Base-by-base conservation (phyloP, 345 rosid genomes). In the Aurinia saxatilis region DNA sequence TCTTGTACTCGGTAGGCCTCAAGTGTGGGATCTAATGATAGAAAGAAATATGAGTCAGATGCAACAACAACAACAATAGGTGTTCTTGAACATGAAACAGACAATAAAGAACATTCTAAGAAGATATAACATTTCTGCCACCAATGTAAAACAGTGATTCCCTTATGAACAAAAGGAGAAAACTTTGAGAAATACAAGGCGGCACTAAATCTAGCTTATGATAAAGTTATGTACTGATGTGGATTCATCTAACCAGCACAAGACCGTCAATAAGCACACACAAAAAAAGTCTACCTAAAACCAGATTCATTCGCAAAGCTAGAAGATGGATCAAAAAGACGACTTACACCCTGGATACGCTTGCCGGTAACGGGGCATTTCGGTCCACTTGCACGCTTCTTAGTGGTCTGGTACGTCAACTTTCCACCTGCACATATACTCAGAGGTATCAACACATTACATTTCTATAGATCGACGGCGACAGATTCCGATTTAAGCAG, bases 291-390 rank as follows among this genome's bases (percentile, higher is more conserved):
- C n/a, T n/a, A n/a, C n/a, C n/a, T 4, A 21, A 21, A 21, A 21
- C 2, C 25, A 21, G n/a, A n/a, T n/a, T n/a, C n/a, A n/a, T n/a
- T 21, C 25, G 4, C 25, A 21, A 21, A 21, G 25, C 25, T 21
- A 21, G 25, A 21, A n/a, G n/a, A n/a, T n/a, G n/a, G n/a, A n/a
- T n/a, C n/a, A n/a, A n/a, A n/a, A n/a, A n/a, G n/a, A n/a, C n/a
- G 6, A 27, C 31, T 27, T 27, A 91, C 98, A 76, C 98, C 98
- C 77, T 91, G 98, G 54, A 91, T 91, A 68, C 95, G 80, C 82
- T 91, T 87, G 37, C 90, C 91, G 34, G 96, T 85, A 29, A 91
- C 96, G 8, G 98, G 96, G 37, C 96, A 91, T 72, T 81, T 85
- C 8, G 98, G 98, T 7, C 98, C 95, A 38, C 82, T 85, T 0